A percentile compares a stretch with the other conserved stretches of the same genome.
Evolutionary conservation across 805 yeast genomes (phyloP).

Genomic region (Pichia heedii): DNA sequence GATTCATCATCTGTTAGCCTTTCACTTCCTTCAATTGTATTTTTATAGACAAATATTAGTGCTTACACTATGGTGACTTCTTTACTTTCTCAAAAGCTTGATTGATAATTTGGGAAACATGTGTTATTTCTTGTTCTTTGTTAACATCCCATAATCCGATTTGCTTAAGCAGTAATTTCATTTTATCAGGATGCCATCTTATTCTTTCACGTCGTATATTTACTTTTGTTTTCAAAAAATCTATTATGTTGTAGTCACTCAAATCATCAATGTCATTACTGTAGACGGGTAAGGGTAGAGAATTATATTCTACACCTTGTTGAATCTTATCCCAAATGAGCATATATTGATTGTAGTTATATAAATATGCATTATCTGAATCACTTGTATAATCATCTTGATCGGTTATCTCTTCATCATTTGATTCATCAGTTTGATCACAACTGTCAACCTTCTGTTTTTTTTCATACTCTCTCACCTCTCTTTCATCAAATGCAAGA

Average conservation of each 20-base stretch:
- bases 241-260: constrained; percentile 5
- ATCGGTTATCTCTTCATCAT: not conserved
- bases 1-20: not conserved
- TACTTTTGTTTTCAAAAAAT: constrained; percentile 13
- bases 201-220: constrained; percentile 41
- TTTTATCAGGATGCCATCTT: constrained; percentile 66
- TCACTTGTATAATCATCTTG: constrained; percentile 3
- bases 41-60: not conserved
- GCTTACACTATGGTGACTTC: not conserved
- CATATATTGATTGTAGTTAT: constrained; percentile 19
- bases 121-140: constrained; percentile 23
- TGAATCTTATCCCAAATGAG: constrained; percentile 21
- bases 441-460: not conserved
- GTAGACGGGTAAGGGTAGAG: constrained; percentile 17
- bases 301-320: not conserved
- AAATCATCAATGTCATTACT: constrained; percentile 12
- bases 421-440: not conserved
- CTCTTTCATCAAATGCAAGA: constrained; percentile 25
- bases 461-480: constrained; percentile 2
- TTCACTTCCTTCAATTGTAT: not conserved
- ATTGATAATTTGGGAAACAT: constrained; percentile 36
- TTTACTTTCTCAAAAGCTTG: constrained; percentile 24
- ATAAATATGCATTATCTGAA: not conserved
- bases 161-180: constrained; percentile 25
- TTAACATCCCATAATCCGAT: constrained; percentile 1